Base-by-base conservation (phyloP, 805 yeast species). In the Starmerella khaoyaiensis region DNA sequence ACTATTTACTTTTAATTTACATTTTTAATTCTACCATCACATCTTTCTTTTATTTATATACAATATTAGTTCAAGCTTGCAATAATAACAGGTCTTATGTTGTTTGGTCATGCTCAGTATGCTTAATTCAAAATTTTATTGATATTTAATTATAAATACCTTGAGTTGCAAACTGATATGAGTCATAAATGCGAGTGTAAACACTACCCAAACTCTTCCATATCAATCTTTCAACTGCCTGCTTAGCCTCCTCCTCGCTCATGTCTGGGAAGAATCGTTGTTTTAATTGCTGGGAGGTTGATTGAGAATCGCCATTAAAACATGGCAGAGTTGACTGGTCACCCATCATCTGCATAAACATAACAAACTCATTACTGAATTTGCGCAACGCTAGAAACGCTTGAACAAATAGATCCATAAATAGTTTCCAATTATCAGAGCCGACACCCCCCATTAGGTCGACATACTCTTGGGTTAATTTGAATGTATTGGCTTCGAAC, bases 401-500 rank as follows among this genome's bases (percentile, higher is more conserved):
- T 11, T 70, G 67, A 48, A 79, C 79, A 50, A 81, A 71, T 11
- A 82, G 54, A 5, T 63, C 54, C 26, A 71, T 71, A 60, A 81
- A 90, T 37, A 65, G 64, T 27, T 60, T 54, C 59, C 72, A 90
- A 35, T 69, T 60, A 17, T 64, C 69, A 15, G 83, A 71, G 2
- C 72, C 76, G 0, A 67, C 38, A 0, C 97, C 97, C 9, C 93
- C 98, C 48, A 90, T 57, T 4, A 90, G 58, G 22, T 86, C 96
- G 17, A 87, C 73, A 50, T 90, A 90, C 52, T 90, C 99, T 41
- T 67, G 66, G 0, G 97, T 83, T 14, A 90, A 64, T 56, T 90
- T 90, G 66, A 90, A 90, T 1, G 98, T 96, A 1, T 97, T 95
- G 1, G 95, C 93, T 55, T 90, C 99, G 56, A 90, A 86, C 0